Base-by-base conservation (phyloP, 805 yeast species). In the Kockiozyma suomiensis region DNA sequence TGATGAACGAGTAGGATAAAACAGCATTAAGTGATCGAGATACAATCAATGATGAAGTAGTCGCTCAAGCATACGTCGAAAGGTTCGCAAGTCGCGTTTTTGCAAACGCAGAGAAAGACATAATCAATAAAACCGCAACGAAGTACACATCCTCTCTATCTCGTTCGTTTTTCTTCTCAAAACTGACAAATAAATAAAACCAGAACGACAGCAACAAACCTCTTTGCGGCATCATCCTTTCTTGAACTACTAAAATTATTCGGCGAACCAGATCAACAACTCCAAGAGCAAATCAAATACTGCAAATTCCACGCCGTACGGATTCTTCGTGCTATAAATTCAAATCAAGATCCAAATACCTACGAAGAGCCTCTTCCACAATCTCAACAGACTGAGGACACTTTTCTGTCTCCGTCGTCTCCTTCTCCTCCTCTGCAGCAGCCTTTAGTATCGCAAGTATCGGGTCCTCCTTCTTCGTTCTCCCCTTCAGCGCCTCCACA, bases 281-380 rank as follows among this genome's bases (percentile, higher is more conserved):
- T 72, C 2, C 54, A 66, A 37, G 73, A 74, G 50, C 82, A 82
- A 68, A 76, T 79, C 49, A 84, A 83, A 68, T 87, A 82, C 65
- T 82, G 88, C 15, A 85, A 85, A 70, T 85, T 76, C 69, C 87
- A 84, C 63, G 82, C 86, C 15, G 79, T 83, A 6, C 73, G 88
- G 40, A 85, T 86, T 28, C 69, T 85, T 54, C 80, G 77, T 62
- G 78, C 82, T 0, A 66, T 77, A 40, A 80, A 76, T 60, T 70
- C 70, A 5, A 85, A 84, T 0, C 78, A 79, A 38, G 84, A 85
- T 67, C 88, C 88, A 4, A 83, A 86, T 71, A 84, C 79, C 43
- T 76, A 78, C 66, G 76, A 77, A 46, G 74, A 79, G 0, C 80
- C 80, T 1, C 77, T 15, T 26, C 41, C 48, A 3, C 10, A 32